Evolutionary conservation across 208 protist genomes (phyloP), one percentile per base, ranked within the genome.

Genomic region (Trypanosoma boissoni): DNA sequence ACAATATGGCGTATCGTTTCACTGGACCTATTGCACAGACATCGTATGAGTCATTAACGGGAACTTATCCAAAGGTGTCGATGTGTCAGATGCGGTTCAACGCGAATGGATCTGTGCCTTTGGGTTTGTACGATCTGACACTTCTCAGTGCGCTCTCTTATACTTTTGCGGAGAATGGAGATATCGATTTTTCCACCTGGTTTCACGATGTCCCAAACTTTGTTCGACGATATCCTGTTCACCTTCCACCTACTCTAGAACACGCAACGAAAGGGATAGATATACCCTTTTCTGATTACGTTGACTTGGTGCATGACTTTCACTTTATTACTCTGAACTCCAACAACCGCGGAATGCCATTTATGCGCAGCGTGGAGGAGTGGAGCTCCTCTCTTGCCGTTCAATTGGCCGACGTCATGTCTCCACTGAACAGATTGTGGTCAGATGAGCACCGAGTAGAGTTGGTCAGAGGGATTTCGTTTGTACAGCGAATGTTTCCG

Each of bases 291-390:
- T 87, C 76, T 12, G 78, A 91, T 54, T 95, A 86, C 53, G 73
- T 84, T 0, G 86, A 95, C 60, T 42, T 86, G 18, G 72, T 64
- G 21, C 81, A 31, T 36, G 73, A 82, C 39, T 92, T 75, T 51
- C 86, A 92, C 64, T 74, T 95, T 65, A 81, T 95, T 48, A 92
- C 83, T 20, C 73, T 95, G 50, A 91, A 91, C 49, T 72, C 74
- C 18, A 92, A 95, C 65, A 86, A 60, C 60, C 62, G 76, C n/a
- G 88, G 85, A 4, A 39, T 91, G 20, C 67, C 79, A n/a, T 12
- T 92, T 23, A 87, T 92, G 51, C 80, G 86, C 12, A 72, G 80
- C 49, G 10, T 92, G 6, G 86, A 95, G 54, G 76, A 90, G 34
- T 95, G 88, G 86, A 78, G 85, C 0, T 83, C 83, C 58, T 82